Evolutionary conservation across 768 basidiomycete genomes (phyloP).

Genomic region (Boletellus ananiceps): DNA sequence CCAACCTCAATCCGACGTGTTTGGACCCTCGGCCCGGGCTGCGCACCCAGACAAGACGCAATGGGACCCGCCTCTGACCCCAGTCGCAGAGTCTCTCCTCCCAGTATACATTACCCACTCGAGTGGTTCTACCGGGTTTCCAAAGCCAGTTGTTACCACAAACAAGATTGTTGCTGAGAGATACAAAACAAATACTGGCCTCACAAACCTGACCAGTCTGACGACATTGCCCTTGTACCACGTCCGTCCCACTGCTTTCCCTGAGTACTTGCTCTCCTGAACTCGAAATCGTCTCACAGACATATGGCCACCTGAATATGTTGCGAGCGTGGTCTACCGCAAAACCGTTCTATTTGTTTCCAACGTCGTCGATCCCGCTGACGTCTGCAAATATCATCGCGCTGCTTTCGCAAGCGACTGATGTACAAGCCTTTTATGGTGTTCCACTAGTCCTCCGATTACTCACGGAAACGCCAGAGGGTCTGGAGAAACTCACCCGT

Average conservation of each 20-base stretch:
- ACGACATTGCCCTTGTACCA: slow-evolving; percentile 27
- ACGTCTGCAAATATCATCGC: too few species aligned
- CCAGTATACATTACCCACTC: slow-evolving; percentile 24
- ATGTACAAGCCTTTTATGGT: slow-evolving; percentile 27
- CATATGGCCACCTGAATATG: slow-evolving; percentile 22
- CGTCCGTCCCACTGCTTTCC: slow-evolving; percentile 18
- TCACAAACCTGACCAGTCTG: neutral
- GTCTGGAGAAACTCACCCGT: slow-evolving; percentile 22
- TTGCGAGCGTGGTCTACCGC: slow-evolving; percentile 42
- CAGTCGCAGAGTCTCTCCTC: slow-evolving; percentile 18
- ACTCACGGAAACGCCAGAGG: slow-evolving; percentile 33
- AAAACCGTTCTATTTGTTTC: slow-evolving; percentile 42
- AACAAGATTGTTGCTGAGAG: slow-evolving; percentile 36
- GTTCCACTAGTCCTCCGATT: slow-evolving; percentile 34
- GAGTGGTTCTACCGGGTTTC: slow-evolving; percentile 42
- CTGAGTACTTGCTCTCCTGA: neutral
- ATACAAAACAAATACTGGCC: slow-evolving; percentile 29
- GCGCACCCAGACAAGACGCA: slow-evolving; percentile 18
- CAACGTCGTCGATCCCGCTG: slow-evolving; percentile 23
- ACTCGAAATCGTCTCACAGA: too few species aligned
- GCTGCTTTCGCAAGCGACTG: slow-evolving; percentile 29
- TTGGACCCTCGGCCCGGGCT: slow-evolving; percentile 12
- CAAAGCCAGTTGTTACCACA: slow-evolving; percentile 39
- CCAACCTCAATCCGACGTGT: slow-evolving; percentile 20
- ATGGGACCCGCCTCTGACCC: slow-evolving; percentile 20